A percentile compares a stretch with the other conserved stretches of the same genome.
Conservation (phyloP, 495 filamentous ascomycete species). For the Platismatia glauca region DNA sequence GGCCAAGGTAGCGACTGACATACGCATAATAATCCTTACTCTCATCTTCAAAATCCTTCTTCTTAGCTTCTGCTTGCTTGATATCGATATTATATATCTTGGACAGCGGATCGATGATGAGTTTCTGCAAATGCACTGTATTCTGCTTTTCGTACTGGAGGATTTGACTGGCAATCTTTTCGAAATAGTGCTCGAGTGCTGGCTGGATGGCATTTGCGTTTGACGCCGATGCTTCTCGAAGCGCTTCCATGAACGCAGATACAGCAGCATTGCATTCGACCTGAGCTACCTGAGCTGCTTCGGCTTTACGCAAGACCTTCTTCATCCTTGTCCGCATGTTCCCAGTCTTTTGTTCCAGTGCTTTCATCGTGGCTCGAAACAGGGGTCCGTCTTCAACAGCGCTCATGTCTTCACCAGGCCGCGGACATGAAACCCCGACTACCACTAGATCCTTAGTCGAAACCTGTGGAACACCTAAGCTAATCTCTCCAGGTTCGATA, state of each 20-base stretch:
- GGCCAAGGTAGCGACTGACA: slow-evolving; percentile 86
- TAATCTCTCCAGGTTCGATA: slow-evolving; percentile 39
- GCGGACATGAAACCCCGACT: slow-evolving; percentile 77
- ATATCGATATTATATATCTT: slow-evolving; percentile 92
- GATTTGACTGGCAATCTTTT: slow-evolving; percentile 91
- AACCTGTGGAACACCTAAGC: slow-evolving; percentile 35
- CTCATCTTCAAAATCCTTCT: slow-evolving; percentile 96
- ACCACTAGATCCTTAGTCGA: slow-evolving; percentile 55
- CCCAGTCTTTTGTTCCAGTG: slow-evolving; percentile 92
- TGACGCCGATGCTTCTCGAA: slow-evolving; percentile 78
- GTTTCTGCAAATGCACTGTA: slow-evolving; percentile 70
- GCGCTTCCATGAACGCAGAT: slow-evolving; percentile 70
- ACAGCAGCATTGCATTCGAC: slow-evolving; percentile 75
- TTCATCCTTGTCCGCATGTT: slow-evolving; percentile 91
- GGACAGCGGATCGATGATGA: slow-evolving; percentile 87
- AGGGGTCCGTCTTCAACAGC: slow-evolving; percentile 86
- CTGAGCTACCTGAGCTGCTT: slow-evolving; percentile 75
- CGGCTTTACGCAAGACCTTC: slow-evolving; percentile 84
- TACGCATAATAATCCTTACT: slow-evolving; percentile 96
- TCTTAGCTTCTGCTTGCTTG: slow-evolving; percentile 95
- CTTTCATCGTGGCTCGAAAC: slow-evolving; percentile 95
- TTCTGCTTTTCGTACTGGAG: slow-evolving; percentile 79
- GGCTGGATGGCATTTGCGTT: slow-evolving; percentile 94
- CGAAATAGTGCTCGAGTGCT: slow-evolving; percentile 94
- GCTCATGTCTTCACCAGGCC: slow-evolving; percentile 80